phyloP scores from a whole-genome alignment of 805 yeast species.

The Isabelozyma rhagii region DNA sequence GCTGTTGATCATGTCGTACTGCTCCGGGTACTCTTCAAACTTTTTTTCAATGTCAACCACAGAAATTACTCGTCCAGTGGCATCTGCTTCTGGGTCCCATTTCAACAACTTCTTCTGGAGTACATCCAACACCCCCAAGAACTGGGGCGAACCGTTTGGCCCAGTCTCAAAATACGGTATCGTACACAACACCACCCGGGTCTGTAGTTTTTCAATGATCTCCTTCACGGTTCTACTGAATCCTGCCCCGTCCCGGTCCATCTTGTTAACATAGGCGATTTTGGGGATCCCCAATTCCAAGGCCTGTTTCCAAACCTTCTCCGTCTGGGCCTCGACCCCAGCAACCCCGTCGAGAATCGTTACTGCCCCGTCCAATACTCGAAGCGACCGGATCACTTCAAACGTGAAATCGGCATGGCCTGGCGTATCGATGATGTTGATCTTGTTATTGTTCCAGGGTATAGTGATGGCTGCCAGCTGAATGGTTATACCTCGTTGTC shows the following conservation, averaged over 20 bases:
- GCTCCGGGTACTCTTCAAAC: slow-evolving; percentile 19
- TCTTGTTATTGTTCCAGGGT: slow-evolving; percentile 73
- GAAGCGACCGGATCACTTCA: slow-evolving; percentile 84
- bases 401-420: slow-evolving; percentile 98
- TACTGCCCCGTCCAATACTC: slow-evolving; percentile 93
- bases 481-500: slow-evolving; percentile 92
- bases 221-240: slow-evolving; percentile 87
- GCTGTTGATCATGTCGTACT: slow-evolving; percentile 47
- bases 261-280: slow-evolving; percentile 81
- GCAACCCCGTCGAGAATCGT: slow-evolving; percentile 93
- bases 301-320: slow-evolving; percentile 94
- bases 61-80: slow-evolving; percentile 50
- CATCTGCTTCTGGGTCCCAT: slow-evolving; percentile 42
- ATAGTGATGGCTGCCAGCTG: slow-evolving; percentile 94
- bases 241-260: slow-evolving; percentile 97
- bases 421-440: slow-evolving; percentile 93
- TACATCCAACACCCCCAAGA: slow-evolving; percentile 76
- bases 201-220: slow-evolving; percentile 68
- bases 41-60: slow-evolving; percentile 42
- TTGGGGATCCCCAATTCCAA: slow-evolving; percentile 63
- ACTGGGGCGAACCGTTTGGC: slow-evolving; percentile 35
- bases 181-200: slow-evolving; percentile 71
- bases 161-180: slow-evolving; percentile 61
- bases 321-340: slow-evolving; percentile 98
- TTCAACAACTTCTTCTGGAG: slow-evolving; percentile 55